Evolutionary conservation across 768 basidiomycete species (phyloP).

Genomic region (Gymnopilus junonius): DNA sequence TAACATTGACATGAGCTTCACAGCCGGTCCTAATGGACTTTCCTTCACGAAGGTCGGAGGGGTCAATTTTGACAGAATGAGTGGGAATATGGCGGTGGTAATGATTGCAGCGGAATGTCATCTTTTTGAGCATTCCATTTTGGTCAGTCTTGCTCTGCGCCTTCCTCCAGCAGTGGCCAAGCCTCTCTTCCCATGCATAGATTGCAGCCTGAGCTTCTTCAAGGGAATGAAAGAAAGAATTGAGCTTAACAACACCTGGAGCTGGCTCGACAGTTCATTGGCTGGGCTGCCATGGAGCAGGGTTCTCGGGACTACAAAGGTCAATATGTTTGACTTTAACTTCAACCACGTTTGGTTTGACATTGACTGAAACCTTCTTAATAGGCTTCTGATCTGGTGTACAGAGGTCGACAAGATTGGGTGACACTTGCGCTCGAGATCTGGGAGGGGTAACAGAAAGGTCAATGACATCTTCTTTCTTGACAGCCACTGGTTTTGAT

Average conservation of each 20-base stretch:
- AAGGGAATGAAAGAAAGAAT: background rate
- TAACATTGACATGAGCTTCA: conserved; percentile 26
- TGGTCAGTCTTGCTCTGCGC: background rate
- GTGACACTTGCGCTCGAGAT: background rate
- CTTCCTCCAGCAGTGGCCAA: background rate
- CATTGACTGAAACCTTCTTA: background rate
- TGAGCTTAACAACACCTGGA: background rate
- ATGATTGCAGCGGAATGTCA: background rate
- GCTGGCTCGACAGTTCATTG: too few species aligned
- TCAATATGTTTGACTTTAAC: background rate
- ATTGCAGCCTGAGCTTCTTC: background rate
- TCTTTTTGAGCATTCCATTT: background rate
- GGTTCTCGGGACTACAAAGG: background rate
- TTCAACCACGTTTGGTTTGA: background rate
- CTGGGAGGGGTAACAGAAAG: background rate
- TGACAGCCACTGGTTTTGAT: background rate
- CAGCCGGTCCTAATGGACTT: conserved; percentile 9
- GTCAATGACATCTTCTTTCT: background rate
- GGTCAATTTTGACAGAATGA: background rate
- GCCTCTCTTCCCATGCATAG: background rate
- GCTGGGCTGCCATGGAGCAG: too few species aligned
- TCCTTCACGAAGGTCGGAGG: conserved; percentile 10
- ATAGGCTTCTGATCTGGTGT: background rate
- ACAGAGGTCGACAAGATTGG: background rate
- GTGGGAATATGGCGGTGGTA: background rate